Conservation (phyloP, 176 grass and related monocot genomes). For the Elymus sibiricus region DNA sequence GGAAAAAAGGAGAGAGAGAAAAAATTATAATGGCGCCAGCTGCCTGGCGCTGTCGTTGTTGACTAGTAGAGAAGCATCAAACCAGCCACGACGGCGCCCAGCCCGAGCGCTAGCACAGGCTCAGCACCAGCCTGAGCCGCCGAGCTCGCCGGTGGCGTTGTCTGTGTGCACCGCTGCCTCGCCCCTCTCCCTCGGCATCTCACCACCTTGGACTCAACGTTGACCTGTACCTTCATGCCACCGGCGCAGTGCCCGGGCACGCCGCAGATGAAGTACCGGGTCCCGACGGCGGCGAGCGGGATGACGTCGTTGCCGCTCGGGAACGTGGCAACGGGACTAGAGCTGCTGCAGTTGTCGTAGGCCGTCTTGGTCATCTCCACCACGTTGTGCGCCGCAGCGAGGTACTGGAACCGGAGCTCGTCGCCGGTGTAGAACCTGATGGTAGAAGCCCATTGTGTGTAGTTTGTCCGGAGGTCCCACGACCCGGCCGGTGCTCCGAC, state of each 20-base stretch:
- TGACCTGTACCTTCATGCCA: not conserved
- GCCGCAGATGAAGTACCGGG: not conserved
- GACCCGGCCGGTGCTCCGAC: not conserved
- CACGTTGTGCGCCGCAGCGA: not conserved
- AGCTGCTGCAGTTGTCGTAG: not conserved
- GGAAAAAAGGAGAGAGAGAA: not conserved
- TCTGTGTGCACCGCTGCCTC: not conserved
- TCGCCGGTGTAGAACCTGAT: not conserved
- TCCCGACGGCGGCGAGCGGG: not conserved
- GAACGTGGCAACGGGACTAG: not conserved
- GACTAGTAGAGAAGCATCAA: not conserved
- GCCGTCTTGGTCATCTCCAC: not conserved
- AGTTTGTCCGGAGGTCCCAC: not conserved
- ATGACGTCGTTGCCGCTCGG: not conserved
- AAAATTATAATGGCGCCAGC: too few species aligned
- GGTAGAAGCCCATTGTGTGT: not conserved
- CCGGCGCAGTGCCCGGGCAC: not conserved
- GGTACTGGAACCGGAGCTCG: slow-evolving; percentile 9
- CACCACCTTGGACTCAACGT: not conserved
- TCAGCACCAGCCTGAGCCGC: not conserved
- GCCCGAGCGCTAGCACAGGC: not conserved
- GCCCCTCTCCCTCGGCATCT: not conserved
- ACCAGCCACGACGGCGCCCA: not conserved
- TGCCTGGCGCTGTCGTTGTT: not conserved
- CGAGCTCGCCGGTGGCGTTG: not conserved